Conservation (phyloP, 192 early-diverging fungal genomes). For the Linnemannia zychae region DNA sequence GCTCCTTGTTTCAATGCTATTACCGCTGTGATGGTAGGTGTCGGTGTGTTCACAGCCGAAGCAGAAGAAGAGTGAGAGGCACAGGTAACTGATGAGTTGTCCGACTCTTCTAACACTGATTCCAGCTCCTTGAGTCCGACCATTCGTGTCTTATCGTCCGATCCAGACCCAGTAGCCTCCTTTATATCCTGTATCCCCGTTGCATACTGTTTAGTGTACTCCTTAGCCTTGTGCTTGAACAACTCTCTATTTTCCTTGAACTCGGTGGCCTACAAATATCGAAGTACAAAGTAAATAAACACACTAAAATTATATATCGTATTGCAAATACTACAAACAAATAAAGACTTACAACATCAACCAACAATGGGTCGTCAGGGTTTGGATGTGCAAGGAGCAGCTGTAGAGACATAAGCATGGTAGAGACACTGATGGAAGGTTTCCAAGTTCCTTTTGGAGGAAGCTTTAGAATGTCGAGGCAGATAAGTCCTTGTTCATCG, state of each 20-base stretch:
- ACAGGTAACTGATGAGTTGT: background rate
- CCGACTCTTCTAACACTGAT: background rate
- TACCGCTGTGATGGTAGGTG: background rate
- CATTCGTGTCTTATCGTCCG: background rate
- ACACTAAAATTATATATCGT: background rate
- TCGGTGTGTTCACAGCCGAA: background rate
- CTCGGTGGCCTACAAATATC: slow-evolving; percentile 63
- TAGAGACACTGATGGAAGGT: slow-evolving; percentile 75
- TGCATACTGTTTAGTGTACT: slow-evolving; percentile 58
- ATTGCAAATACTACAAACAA: background rate
- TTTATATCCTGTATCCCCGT: slow-evolving; percentile 7
- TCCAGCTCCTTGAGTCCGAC: background rate
- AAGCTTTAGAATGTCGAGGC: slow-evolving; percentile 77
- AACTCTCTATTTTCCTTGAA: slow-evolving; percentile 59
- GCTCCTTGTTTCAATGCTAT: background rate
- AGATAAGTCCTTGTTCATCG: slow-evolving; percentile 83
- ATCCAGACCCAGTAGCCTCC: background rate
- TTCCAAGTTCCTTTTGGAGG: slow-evolving; percentile 74
- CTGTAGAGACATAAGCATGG: slow-evolving; percentile 69
- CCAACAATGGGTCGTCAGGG: slow-evolving; percentile 80
- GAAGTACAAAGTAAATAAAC: background rate
- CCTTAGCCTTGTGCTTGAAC: slow-evolving; percentile 61
- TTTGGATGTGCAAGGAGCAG: slow-evolving; percentile 76
- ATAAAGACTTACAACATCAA: slow-evolving; percentile 68
- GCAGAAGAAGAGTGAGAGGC: background rate